Percentiles rank a stretch among this genome's conserved stretches.
phyloP scores from a whole-genome alignment of 169 alveolate species.

The Cryptosporidium andersoni region DNA sequence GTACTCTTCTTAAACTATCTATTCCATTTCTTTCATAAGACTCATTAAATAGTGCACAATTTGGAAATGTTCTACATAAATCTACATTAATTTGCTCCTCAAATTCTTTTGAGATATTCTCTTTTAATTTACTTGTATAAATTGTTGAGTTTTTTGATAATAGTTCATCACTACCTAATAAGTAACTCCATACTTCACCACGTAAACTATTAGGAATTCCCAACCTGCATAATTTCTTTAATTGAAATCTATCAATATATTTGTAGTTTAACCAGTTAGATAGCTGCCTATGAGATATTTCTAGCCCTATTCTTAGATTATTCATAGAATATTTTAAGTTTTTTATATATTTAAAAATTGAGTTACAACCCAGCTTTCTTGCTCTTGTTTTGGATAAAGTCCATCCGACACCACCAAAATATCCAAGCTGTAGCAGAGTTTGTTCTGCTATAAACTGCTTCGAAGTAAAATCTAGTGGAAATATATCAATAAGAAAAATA shows the following conservation, averaged over 20 bases:
- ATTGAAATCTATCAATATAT: constrained; percentile 4
- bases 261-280: constrained; percentile 28
- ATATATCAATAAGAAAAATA: no score
- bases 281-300: background rate
- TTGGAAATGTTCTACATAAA: constrained; percentile 58
- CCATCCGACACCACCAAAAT: no score
- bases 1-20: constrained; percentile 74
- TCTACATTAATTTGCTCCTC: constrained; percentile 52
- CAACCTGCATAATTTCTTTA: constrained; percentile 13
- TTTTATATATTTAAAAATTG: background rate
- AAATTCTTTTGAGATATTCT: constrained; percentile 4
- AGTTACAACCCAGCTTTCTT: background rate
- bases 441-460: no score
- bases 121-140: constrained; percentile 6
- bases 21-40: background rate
- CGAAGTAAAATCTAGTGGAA: no score
- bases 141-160: background rate
- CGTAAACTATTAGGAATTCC: constrained; percentile 57
- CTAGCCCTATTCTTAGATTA: background rate
- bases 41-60: background rate
- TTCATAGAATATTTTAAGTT: background rate
- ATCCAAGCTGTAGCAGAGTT: no score
- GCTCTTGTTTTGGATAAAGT: no score
- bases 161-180: constrained; percentile 52
- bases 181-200: constrained; percentile 57